Conservation (phyloP, 2,329 filamentous ascomycete species). For the Colletotrichum costaricense region DNA sequence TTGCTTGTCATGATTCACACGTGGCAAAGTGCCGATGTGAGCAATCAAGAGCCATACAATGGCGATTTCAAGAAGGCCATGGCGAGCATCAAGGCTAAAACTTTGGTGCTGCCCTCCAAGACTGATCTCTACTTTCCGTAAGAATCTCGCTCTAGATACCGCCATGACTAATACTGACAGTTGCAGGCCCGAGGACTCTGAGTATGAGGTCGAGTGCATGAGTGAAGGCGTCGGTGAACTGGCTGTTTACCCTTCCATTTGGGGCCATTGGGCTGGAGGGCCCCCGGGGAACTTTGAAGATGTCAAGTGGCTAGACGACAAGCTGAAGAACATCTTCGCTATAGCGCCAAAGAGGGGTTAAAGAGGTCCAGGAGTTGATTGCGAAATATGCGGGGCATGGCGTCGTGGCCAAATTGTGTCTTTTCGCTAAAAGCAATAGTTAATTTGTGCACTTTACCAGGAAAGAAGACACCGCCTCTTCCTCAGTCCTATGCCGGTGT, state of each 20-base stretch:
- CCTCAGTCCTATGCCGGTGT: too few relatives aligned
- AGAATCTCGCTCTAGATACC: background rate
- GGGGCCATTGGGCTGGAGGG: constrained; percentile 68
- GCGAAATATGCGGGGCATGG: background rate
- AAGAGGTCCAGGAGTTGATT: background rate
- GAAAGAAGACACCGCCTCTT: too few relatives aligned
- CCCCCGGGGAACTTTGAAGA: constrained; percentile 79
- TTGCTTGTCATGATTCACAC: constrained; percentile 80
- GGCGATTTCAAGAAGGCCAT: constrained; percentile 74
- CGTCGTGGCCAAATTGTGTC: background rate
- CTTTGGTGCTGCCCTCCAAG: constrained; percentile 75
- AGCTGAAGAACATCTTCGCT: constrained; percentile 60
- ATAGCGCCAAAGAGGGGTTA: background rate
- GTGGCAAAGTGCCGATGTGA: constrained; percentile 81
- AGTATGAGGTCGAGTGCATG: constrained; percentile 73
- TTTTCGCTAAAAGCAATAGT: background rate
- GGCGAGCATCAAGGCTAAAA: constrained; percentile 77
- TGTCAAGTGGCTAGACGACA: constrained; percentile 76
- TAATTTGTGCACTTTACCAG: too few relatives aligned
- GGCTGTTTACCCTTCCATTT: constrained; percentile 53
- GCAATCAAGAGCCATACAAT: constrained; percentile 75
- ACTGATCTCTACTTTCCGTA: constrained; percentile 83
- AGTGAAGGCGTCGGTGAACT: constrained; percentile 45
- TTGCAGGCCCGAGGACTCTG: constrained; percentile 74
- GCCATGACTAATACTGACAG: constrained; percentile 2